These are phyloP conservation scores for Botryotinia convoluta DNA, from an alignment of 2,329 filamentous ascomycete species.

Conservation along the genomic window DNA sequence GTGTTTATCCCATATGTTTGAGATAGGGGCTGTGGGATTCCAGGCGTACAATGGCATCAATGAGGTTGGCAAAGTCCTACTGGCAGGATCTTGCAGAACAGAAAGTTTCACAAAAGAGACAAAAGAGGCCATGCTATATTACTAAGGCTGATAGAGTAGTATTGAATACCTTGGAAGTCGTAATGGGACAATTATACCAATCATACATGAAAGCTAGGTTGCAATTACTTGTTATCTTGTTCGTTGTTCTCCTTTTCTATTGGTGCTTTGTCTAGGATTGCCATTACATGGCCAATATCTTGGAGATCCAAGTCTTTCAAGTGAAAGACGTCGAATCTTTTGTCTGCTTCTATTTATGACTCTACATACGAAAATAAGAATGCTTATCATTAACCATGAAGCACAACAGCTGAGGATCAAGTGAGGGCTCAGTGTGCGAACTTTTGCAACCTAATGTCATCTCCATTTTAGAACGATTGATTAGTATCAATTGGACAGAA, in stretches of 20 bases:
- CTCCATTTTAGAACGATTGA: not conserved
- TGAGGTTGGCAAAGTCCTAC: not conserved
- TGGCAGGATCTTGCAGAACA: not conserved
- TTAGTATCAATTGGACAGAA: no score
- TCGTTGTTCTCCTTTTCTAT: not conserved
- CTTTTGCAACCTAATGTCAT: not conserved
- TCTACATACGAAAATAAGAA: not conserved
- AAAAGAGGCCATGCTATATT: not conserved
- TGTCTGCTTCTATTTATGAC: not conserved
- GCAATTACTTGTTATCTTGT: not conserved
- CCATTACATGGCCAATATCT: not conserved
- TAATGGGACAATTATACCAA: not conserved
- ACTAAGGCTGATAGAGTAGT: not conserved
- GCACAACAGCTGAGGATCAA: not conserved
- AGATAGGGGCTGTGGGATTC: not conserved
- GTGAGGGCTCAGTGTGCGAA: not conserved
- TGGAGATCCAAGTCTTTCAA: not conserved
- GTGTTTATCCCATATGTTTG: not conserved
- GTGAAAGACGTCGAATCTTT: not conserved
- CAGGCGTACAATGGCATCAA: not conserved
- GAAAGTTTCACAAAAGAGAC: not conserved
- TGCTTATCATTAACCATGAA: not conserved
- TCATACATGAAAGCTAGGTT: not conserved
- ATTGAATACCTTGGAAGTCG: not conserved
- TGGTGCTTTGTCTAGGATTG: not conserved